phyloP scores from a whole-genome alignment of 768 basidiomycete species.

The Lenzites betulinus region DNA sequence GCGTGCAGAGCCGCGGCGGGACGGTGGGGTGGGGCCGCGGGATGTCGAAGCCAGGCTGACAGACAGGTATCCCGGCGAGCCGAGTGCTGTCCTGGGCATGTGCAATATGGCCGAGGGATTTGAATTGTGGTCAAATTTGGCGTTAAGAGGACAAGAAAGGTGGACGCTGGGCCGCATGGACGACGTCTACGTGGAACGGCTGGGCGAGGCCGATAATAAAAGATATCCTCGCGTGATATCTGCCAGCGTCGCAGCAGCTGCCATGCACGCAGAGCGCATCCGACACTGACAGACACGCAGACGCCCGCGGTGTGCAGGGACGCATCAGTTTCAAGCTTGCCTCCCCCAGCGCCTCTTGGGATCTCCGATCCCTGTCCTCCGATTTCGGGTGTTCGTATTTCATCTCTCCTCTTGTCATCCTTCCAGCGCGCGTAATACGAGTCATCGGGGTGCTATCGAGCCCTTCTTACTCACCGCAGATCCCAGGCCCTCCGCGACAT shows the following conservation, averaged over 20 bases:
- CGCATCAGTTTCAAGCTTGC: conserved; percentile 24
- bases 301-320: conserved; percentile 6
- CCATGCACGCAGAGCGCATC: too few species aligned
- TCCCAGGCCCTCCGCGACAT: too few species aligned
- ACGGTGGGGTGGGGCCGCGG: too few species aligned
- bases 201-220: background rate
- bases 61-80: conserved; percentile 3
- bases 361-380: conserved; percentile 17
- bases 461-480: too few species aligned
- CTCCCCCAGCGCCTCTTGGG: conserved; percentile 1
- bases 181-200: too few species aligned
- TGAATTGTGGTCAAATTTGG: conserved; percentile 14
- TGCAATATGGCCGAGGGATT: background rate
- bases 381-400: background rate
- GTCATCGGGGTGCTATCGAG: background rate
- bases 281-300: background rate
- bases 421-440: background rate
- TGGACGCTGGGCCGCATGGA: background rate
- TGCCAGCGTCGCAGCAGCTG: background rate
- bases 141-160: background rate
- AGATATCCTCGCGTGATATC: background rate
- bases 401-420: background rate
- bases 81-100: background rate
- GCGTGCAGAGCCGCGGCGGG: background rate
- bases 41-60: too few species aligned